Evolutionary conservation across 2,329 filamentous ascomycete species (phyloP), one percentile per base, ranked within the genome.

Genomic region (Bretziella fagacearum): DNA sequence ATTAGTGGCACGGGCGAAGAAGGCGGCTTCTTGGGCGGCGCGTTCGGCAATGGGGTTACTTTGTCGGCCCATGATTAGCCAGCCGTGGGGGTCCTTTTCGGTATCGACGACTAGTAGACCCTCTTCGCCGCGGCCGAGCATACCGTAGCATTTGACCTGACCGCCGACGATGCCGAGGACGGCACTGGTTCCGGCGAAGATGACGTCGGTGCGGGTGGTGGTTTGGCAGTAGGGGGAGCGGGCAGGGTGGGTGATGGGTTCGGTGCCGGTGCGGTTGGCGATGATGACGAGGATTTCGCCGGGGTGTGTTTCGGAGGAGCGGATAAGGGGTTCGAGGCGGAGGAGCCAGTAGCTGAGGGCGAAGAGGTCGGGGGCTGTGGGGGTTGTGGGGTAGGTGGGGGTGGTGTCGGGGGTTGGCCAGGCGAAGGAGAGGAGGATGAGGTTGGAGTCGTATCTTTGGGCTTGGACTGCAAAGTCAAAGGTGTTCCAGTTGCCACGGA

Each of bases 261-360:
- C 83, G 1, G 63, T 65, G 0, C 83, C 84, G 23, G 69, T 71
- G 2, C 83, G 68, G 56, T 89, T 89, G 37, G 74, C 76, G 53
- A 85, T 71, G 0, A 87, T 67, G 0, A 87, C 66, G 30, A 83
- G 73, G n/a, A 80, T 68, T 48, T 84, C 79, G 0, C 73, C 67
- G 0, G 65, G 54, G 0, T 52, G 18, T 18, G n/a, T n/a, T n/a
- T 41, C 22, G 22, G 39, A 15, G 20, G 39, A 56, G 8, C 69
- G 63, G 18, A 79, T 73, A 0, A 80, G 46, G 0, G 83, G 82
- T 45, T 80, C 75, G 3, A 89, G 65, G 0, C 83, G 70, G n/a
- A 74, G 70, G 0, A 84, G 64, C 83, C 83, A 89, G 55, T 87
- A 87, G 0, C 73, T 71, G 6, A 89, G 57, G 0, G 81, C 84